Base-by-base conservation (phyloP, 495 filamentous ascomycete species). In the Cercophora samala region DNA sequence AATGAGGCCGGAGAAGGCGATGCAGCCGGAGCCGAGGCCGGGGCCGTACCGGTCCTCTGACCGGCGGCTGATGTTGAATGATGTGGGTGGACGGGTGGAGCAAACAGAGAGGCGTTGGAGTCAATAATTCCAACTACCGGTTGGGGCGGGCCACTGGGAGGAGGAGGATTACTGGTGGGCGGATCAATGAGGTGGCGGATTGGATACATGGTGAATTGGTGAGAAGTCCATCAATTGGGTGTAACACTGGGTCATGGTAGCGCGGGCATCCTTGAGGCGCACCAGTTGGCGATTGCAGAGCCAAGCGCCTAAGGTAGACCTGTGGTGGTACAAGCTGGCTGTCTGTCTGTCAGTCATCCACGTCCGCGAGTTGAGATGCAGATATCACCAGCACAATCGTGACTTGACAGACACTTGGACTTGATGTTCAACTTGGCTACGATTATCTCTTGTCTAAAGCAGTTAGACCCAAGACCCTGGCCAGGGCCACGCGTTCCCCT, bases 131-230 rank as follows among this genome's bases (percentile, higher is more conserved):
- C 37, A 46, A 17, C 37, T 46, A 46, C 37, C 37, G 15, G 15
- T 46, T 46, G 37, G 37, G 37, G 13, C 2, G 6, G 37, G 37
- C 37, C 37, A 46, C 15, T n/a, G n/a, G n/a, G 8, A 17, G 37
- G 15, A 46, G 15, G 8, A 17, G 37, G 8, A 46, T 46, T 46
- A 46, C 37, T 46, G 37, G 15, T 24, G 21, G 62, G 66, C 29
- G 66, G 72, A 29, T 72, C 66, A 53, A 73, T 68, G 62, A 75
- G 66, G 51, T 74, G 66, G 3, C 66, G 65, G 46, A 73, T 72
- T 46, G 76, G 76, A 29, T 46, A 46, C 37, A 46, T 46, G 37
- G 8, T 46, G 37, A 46, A 46, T 46, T 46, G 37, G 37, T 46
- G 37, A 46, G 37, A 60, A 25, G 23, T 60, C 24, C 58, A 60